A percentile compares a stretch with the other conserved stretches of the same genome.
These are phyloP conservation scores for Oryza glaberrima DNA, from an alignment of 176 grass and related monocot species.

Conservation along the genomic window DNA sequence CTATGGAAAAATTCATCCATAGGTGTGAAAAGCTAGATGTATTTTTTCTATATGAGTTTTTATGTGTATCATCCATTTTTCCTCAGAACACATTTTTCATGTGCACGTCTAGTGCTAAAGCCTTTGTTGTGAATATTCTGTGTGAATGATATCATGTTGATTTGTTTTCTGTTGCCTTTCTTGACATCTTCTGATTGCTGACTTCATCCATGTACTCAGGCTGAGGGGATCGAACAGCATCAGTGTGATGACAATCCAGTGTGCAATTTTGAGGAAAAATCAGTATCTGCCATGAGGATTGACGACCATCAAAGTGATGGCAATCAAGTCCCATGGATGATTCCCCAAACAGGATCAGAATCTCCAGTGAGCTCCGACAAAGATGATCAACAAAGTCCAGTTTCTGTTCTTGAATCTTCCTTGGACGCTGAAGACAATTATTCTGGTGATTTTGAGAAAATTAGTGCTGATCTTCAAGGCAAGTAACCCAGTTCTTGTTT, in stretches of 20 bases:
- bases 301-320: slow-evolving; percentile 31
- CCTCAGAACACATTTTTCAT: neutral
- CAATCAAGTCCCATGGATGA: slow-evolving; percentile 27
- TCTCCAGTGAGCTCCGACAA: slow-evolving; percentile 46
- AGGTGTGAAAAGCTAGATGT: neutral
- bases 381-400: slow-evolving; percentile 81
- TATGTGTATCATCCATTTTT: slow-evolving; percentile 3
- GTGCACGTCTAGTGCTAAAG: neutral
- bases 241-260: slow-evolving; percentile 34
- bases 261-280: slow-evolving; percentile 16
- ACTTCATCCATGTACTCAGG: slow-evolving; percentile 38
- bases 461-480: slow-evolving; percentile 95
- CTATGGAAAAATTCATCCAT: neutral
- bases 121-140: neutral
- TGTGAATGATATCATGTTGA: neutral
- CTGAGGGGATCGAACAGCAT: slow-evolving; percentile 23
- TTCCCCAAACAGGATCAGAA: slow-evolving; percentile 39
- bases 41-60: neutral
- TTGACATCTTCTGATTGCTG: neutral
- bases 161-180: neutral
- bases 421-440: slow-evolving; percentile 67
- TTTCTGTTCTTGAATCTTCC: slow-evolving; percentile 86
- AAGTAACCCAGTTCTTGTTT: slow-evolving; percentile 41
- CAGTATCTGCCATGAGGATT: slow-evolving; percentile 26
- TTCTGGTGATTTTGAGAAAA: slow-evolving; percentile 92